Evolutionary conservation across 768 basidiomycete species (phyloP).

Genomic region (Leccinellum luteum): DNA sequence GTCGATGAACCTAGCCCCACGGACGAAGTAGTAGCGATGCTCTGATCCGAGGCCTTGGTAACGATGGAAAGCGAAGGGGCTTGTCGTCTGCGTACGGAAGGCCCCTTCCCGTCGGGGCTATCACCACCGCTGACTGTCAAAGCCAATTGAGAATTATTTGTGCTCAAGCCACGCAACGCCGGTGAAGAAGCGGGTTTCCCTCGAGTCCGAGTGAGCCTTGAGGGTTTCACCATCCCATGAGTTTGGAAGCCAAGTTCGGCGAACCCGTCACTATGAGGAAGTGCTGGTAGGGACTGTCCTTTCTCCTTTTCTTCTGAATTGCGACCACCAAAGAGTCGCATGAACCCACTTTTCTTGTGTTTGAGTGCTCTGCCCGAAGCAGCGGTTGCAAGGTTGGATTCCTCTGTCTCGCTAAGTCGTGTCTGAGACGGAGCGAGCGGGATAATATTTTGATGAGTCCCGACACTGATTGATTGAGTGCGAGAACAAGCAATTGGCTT

Average conservation of each 20-base stretch:
- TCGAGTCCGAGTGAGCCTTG: slow-evolving; percentile 29
- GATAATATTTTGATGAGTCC: slow-evolving; percentile 44
- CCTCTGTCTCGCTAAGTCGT: slow-evolving; percentile 45
- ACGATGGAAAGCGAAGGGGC: slow-evolving; percentile 31
- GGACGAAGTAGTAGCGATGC: slow-evolving; percentile 11
- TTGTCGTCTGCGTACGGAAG: slow-evolving; percentile 26
- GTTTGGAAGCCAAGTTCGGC: slow-evolving; percentile 21
- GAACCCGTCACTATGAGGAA: slow-evolving; percentile 42
- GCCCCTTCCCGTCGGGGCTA: slow-evolving; percentile 19
- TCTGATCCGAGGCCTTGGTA: slow-evolving; percentile 20
- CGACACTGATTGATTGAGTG: slow-evolving; percentile 62
- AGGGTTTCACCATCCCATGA: slow-evolving; percentile 30
- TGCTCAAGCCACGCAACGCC: slow-evolving; percentile 26
- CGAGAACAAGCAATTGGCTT: slow-evolving; percentile 35
- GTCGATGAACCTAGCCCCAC: slow-evolving; percentile 12
- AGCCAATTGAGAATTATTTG: slow-evolving; percentile 17
- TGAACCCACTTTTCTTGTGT: slow-evolving; percentile 80
- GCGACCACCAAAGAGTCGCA: slow-evolving; percentile 69
- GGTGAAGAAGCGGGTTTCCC: slow-evolving; percentile 43
- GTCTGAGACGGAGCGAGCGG: slow-evolving; percentile 35
- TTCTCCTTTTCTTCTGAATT: slow-evolving; percentile 34
- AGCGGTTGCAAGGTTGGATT: slow-evolving; percentile 23
- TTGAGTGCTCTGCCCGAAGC: slow-evolving; percentile 50
- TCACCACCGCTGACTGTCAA: slow-evolving; percentile 6
- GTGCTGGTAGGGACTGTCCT: slow-evolving; percentile 54